phyloP scores from a whole-genome alignment of 2,329 filamentous ascomycete genomes.

The Arthrobotrys sinensis region DNA sequence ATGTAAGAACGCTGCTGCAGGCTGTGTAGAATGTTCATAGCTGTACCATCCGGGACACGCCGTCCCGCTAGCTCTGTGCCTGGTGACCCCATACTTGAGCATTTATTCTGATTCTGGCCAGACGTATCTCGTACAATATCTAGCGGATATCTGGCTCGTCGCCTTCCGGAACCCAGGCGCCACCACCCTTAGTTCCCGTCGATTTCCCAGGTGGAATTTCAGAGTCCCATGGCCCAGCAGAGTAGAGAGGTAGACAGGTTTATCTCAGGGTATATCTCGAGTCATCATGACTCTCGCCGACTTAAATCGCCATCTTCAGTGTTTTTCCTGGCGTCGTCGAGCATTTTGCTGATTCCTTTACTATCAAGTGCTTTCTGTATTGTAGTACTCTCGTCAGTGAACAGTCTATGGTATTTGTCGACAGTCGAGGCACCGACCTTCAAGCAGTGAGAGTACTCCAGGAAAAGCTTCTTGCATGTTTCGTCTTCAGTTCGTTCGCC shows the following conservation, averaged over 20 bases:
- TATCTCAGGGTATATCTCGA: conserved; percentile 65
- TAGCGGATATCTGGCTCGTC: not conserved
- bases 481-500: conserved; percentile 87
- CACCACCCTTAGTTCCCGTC: conserved; percentile 1
- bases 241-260: conserved; percentile 66
- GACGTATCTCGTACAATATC: not conserved
- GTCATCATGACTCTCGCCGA: conserved; percentile 65
- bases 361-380: conserved; percentile 85
- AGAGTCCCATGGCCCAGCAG: conserved; percentile 13
- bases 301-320: conserved; percentile 83
- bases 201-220: not conserved
- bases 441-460: conserved; percentile 88
- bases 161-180: conserved; percentile 1
- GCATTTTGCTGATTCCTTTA: conserved; percentile 90
- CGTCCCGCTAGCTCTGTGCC: no score
- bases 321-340: conserved; percentile 90
- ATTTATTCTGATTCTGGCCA: not conserved
- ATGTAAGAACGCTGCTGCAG: no score
- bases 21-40: no score
- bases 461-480: conserved; percentile 83
- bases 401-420: conserved; percentile 34
- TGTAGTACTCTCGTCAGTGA: conserved; percentile 9
- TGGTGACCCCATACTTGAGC: not conserved
- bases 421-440: conserved; percentile 73
- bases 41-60: no score